Base-by-base conservation (phyloP, 1,284 basidiomycete genomes). In the Microbotryomycetes sp. region DNA sequence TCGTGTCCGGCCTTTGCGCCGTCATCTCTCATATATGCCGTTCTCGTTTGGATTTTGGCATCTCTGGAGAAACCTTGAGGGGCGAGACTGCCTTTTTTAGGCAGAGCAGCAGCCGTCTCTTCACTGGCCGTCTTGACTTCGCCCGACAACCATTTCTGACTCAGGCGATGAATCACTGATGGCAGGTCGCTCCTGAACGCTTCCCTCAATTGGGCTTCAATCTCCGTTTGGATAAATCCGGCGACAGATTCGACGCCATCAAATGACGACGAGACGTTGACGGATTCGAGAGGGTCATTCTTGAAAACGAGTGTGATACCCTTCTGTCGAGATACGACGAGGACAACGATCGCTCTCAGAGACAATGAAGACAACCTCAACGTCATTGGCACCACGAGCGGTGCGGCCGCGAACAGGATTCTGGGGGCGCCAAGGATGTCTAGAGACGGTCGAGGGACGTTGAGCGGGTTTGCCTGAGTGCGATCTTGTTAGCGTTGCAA, bases 251-350 rank as follows among this genome's bases (percentile, higher is more conserved):
- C 91, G 65, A 99, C 94, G 18, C 89, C 92, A 77, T 99, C 96
- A 73, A 99, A 99, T 0, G 94, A 97, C 73, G 88, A 91, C 75
- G 88, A 91, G 71, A 99, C 97, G 73, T 97, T 89, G 57, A 98
- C 91, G 71, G 92, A 91, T 76, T 99, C 93, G 23, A 98, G 82
- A 0, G 96, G 96, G 76, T 99, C 96, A 59, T 97, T 98, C 79
- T 98, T 98, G 85, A 99, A 99, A 26, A 98, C 96, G 51, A 98
- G 84, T 0, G 96, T 98, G 75, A 98, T 97, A 53, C 96, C 96
- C 73, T 97, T 97, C 74, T 88, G 88, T 68, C 90, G 90, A 27
- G 92, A 97, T 57, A 98, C 90, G 71, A 98, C 93, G 52, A 98
- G 85, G 65, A 98, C 94, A 70, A 99, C 89, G 72, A 97, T 97